Conservation (phyloP, 345 rosid genomes). For the Garcia nutans region DNA sequence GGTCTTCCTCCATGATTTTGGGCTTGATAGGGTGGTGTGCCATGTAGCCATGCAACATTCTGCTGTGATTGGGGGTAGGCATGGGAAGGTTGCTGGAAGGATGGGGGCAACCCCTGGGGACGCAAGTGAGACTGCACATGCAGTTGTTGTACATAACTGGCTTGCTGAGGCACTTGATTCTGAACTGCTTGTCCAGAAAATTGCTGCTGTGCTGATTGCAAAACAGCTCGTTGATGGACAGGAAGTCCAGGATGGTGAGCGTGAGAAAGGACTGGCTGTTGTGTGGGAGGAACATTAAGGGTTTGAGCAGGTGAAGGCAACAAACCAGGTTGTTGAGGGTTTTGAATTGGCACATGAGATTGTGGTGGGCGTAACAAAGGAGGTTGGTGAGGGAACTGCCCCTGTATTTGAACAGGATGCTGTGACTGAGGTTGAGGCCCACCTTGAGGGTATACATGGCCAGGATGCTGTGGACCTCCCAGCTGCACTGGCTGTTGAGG, state of each 20-base stretch:
- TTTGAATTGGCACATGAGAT: conserved; percentile 37
- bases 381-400: conserved; percentile 48
- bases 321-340: conserved; percentile 43
- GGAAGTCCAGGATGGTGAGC: conserved; percentile 43
- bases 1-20: conserved; percentile 39
- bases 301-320: conserved; percentile 39
- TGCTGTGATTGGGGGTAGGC: conserved; percentile 43
- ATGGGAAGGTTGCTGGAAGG: conserved; percentile 32
- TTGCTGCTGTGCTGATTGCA: conserved; percentile 46
- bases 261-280: conserved; percentile 37
- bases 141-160: conserved; percentile 36
- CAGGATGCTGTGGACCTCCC: conserved; percentile 38
- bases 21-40: conserved; percentile 33
- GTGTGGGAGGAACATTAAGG: conserved; percentile 30
- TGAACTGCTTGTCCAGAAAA: conserved; percentile 47
- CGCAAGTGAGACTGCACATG: conserved; percentile 42
- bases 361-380: conserved; percentile 41
- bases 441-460: conserved; percentile 33
- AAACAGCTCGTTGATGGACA: conserved; percentile 35
- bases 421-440: conserved; percentile 42
- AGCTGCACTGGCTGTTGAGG: conserved; percentile 37
- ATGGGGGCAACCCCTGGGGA: conserved; percentile 41
- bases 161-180: conserved; percentile 41
- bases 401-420: conserved; percentile 40
- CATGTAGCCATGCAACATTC: conserved; percentile 30